Base-by-base conservation (phyloP, 2,329 filamentous ascomycete species). In the Sclerotinia sclerotiorum region DNA sequence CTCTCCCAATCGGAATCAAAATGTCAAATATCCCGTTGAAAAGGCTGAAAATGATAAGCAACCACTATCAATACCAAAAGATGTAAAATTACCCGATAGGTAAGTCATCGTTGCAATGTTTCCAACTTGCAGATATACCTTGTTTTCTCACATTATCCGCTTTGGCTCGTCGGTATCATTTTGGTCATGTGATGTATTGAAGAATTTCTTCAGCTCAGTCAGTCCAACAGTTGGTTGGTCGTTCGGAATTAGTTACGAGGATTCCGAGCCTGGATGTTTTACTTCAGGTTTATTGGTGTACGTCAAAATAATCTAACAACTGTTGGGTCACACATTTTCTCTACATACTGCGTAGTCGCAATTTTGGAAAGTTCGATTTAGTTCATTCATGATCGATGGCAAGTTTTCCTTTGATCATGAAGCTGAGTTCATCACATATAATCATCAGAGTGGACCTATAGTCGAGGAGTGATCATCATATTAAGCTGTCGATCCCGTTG, bases 11-110 rank as follows among this genome's bases (percentile, higher is more conserved):
- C 44, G 58, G 58, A 49, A 62, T 51, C 29, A 11, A 10, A 15
- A 24, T 35, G 15, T 39, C 39, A 3, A 15, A 62, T 29, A 49
- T 51, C 29, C 58, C 58, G 44, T 51, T 24, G 13, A n/a, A 62
- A 61, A 62, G 46, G 29, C 44, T 49, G 44, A 62, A 62, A 51
- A 17, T 29, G 57, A 60, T 48, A 60, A 32, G 19, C 29, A 42
- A 7, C 29, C 54, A 32, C 32, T 24, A 24, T 24, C 32, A 39
- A 39, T 39, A 39, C 27, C 21, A 19, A 57, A 32, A 57, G 55
- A 39, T 21, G 32, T 42, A 15, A 42, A 57, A 57, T 57, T 7
- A 24, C 17, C 55, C 35, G 55, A 57, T 42, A 57, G 35, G 55
- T 57, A 57, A 21, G 55, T 10, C 24, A 24, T 42, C 13, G n/a